These are phyloP conservation scores for Botrytis byssoidea DNA, from an alignment of 2,329 filamentous ascomycete species.

Conservation along the genomic window DNA sequence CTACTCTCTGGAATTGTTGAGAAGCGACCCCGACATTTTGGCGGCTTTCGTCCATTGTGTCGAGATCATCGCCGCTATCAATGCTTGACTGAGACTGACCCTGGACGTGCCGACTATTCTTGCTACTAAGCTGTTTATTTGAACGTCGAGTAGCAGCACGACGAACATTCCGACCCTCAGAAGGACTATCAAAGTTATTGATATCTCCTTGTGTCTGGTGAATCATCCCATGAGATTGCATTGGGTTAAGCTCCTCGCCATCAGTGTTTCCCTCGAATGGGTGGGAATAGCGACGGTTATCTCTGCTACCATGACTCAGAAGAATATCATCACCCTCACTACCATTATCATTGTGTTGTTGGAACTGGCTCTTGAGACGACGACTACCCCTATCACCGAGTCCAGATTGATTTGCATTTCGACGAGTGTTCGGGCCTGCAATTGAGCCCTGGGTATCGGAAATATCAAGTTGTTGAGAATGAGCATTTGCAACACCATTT, in stretches of 20 bases:
- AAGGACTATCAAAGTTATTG: not conserved
- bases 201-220: not conserved
- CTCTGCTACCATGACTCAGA: not conserved
- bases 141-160: not conserved
- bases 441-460: not conserved
- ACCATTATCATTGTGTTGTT: not conserved
- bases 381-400: not conserved
- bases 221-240: not conserved
- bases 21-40: not conserved
- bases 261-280: not conserved
- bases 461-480: not conserved
- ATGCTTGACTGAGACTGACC: not conserved
- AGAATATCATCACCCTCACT: not conserved
- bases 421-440: not conserved
- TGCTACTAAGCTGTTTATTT: not conserved
- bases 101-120: not conserved
- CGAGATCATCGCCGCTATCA: not conserved
- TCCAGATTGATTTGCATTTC: not conserved
- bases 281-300: not conserved
- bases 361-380: not conserved
- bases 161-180: not conserved
- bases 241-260: not conserved
- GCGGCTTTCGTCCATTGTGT: not conserved
- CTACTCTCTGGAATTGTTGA: constrained; percentile 4
- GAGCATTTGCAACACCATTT: not conserved